phyloP scores from a whole-genome alignment of 768 basidiomycete genomes.

The Mycena belliarum region DNA sequence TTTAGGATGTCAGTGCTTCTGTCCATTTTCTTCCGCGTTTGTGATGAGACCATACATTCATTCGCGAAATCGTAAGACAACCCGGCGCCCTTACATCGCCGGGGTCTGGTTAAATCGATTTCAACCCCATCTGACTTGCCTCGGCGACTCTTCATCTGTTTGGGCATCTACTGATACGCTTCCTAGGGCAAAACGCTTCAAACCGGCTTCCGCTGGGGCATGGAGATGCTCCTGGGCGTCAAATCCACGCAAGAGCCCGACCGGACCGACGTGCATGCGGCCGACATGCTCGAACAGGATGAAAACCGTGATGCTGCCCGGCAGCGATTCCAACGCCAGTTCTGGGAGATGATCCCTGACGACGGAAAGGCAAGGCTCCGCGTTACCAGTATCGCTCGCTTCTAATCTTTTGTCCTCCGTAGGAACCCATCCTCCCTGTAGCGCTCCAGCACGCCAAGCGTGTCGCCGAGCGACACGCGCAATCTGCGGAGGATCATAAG shows the following conservation, averaged over 20 bases:
- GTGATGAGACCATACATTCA: slow-evolving; percentile 63
- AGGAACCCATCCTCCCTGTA: slow-evolving; percentile 68
- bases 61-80: slow-evolving; percentile 68
- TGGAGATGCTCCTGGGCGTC: slow-evolving; percentile 81
- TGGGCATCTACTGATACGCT: slow-evolving; percentile 3
- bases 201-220: slow-evolving; percentile 75
- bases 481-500: slow-evolving; percentile 36
- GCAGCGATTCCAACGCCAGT: slow-evolving; percentile 67
- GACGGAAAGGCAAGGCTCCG: slow-evolving; percentile 53
- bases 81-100: slow-evolving; percentile 64
- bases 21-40: slow-evolving; percentile 3
- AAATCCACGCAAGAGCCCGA: slow-evolving; percentile 17
- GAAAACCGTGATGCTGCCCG: slow-evolving; percentile 58
- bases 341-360: slow-evolving; percentile 80
- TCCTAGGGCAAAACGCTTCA: slow-evolving; percentile 66
- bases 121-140: slow-evolving; percentile 70
- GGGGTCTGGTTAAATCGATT: slow-evolving; percentile 58
- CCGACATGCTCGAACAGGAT: slow-evolving; percentile 61
- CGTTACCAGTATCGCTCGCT: background rate
- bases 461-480: slow-evolving; percentile 36
- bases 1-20: slow-evolving; percentile 41
- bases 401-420: background rate
- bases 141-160: slow-evolving; percentile 7
- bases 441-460: slow-evolving; percentile 51
- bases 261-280: slow-evolving; percentile 48